These are phyloP conservation scores for Sicyos baderoa DNA, from an alignment of 306 rosid species.

Conservation along the genomic window DNA sequence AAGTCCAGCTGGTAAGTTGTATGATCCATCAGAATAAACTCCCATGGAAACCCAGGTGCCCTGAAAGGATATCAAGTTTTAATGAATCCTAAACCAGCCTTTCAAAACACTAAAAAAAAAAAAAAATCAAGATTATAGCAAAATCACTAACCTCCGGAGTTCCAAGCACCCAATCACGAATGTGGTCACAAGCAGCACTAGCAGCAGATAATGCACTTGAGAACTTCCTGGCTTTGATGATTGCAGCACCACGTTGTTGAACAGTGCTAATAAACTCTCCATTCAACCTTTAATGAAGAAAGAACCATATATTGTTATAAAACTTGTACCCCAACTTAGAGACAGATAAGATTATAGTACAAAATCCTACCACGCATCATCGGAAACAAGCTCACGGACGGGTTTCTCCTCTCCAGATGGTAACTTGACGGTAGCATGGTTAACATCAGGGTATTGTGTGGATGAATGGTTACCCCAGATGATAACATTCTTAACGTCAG, in stretches of 20 bases:
- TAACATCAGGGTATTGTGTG: conserved; percentile 20
- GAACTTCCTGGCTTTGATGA: conserved; percentile 84
- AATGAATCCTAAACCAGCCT: background rate
- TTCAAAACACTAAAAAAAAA: background rate
- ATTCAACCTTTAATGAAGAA: conserved; percentile 50
- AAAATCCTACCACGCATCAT: conserved; percentile 67
- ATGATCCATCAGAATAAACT: conserved; percentile 93
- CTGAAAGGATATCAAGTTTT: conserved; percentile 30
- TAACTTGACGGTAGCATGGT: conserved; percentile 78
- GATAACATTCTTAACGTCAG: conserved; percentile 78
- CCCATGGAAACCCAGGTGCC: conserved; percentile 99
- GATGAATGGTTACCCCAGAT: conserved; percentile 99
- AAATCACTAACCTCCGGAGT: conserved; percentile 66
- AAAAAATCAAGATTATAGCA: background rate
- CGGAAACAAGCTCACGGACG: conserved; percentile 68
- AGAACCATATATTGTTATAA: conserved; percentile 5
- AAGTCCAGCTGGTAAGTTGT: conserved; percentile 89
- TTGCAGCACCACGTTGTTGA: conserved; percentile 99
- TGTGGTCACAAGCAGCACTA: conserved; percentile 96
- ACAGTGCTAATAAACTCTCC: conserved; percentile 84
- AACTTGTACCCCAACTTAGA: background rate
- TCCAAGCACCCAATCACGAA: conserved; percentile 96
- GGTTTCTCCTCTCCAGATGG: conserved; percentile 67
- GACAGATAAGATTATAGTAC: background rate
- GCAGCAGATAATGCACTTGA: conserved; percentile 98